Evolutionary conservation across 2,329 filamentous ascomycete genomes (phyloP).

Genomic region (Botryosphaeria dothidea): DNA sequence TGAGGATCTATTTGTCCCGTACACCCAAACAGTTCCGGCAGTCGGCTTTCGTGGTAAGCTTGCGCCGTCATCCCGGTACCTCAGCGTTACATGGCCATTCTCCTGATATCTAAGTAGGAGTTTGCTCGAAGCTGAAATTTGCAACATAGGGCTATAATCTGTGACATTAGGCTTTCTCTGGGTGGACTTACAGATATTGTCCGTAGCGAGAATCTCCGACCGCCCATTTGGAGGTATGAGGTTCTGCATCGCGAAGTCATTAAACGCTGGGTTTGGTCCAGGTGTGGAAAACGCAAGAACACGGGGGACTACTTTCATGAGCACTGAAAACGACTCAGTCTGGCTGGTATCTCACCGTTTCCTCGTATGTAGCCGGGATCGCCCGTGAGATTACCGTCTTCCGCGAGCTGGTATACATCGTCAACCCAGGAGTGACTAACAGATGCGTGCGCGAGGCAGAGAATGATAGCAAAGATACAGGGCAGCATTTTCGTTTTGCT

Average conservation of each 20-base stretch:
- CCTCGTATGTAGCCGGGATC: not conserved
- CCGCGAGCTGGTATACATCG: not conserved
- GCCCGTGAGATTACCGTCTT: not conserved
- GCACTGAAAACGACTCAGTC: not conserved
- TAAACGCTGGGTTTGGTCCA: not conserved
- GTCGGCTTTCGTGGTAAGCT: not conserved
- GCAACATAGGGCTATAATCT: not conserved
- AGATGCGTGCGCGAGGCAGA: too few species aligned
- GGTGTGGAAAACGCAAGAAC: not conserved
- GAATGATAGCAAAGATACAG: too few species aligned
- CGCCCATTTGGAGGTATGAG: not conserved
- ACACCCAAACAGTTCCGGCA: not conserved
- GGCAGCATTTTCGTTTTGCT: too few species aligned
- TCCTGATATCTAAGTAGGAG: not conserved
- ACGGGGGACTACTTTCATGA: not conserved
- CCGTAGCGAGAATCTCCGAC: not conserved
- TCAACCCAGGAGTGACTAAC: not conserved
- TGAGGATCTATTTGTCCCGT: not conserved
- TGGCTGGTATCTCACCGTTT: not conserved
- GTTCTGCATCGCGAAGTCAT: not conserved
- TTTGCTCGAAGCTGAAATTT: not conserved
- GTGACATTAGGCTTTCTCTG: not conserved
- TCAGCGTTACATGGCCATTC: not conserved
- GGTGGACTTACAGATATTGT: not conserved
- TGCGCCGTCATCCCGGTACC: slow-evolving; percentile 37